phyloP scores from a whole-genome alignment of 768 basidiomycete species.

The Amanita subjunquillea region DNA sequence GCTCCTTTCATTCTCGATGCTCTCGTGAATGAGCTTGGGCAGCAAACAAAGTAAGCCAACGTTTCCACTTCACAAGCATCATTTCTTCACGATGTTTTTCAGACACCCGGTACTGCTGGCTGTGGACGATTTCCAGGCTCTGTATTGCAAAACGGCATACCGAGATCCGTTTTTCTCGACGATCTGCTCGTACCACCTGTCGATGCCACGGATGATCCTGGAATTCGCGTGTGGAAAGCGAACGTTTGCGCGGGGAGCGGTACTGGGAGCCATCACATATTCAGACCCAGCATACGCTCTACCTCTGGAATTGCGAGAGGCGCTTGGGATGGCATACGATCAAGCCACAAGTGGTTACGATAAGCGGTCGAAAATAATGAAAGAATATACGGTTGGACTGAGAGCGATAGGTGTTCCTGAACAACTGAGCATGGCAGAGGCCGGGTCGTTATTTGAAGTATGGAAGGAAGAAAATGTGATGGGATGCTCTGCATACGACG shows the following conservation, averaged over 20 bases:
- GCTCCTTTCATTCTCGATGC: slow-evolving; percentile 49
- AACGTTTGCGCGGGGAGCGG: slow-evolving; percentile 57
- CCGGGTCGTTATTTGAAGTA: slow-evolving; percentile 63
- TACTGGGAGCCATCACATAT: slow-evolving; percentile 60
- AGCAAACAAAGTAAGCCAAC: slow-evolving; percentile 46
- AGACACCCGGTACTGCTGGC: slow-evolving; percentile 78
- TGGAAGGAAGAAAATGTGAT: slow-evolving; percentile 60
- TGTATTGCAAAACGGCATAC: slow-evolving; percentile 63
- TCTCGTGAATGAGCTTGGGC: slow-evolving; percentile 50
- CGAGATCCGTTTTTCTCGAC: slow-evolving; percentile 60
- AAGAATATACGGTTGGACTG: slow-evolving; percentile 43
- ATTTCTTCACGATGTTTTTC: background rate
- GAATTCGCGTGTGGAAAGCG: slow-evolving; percentile 69
- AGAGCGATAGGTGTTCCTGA: slow-evolving; percentile 35
- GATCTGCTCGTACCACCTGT: slow-evolving; percentile 70
- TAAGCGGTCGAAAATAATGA: slow-evolving; percentile 37
- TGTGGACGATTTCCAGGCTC: slow-evolving; percentile 79
- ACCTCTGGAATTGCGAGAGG: slow-evolving; percentile 55
- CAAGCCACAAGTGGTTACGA: slow-evolving; percentile 43
- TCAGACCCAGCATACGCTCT: slow-evolving; percentile 48
- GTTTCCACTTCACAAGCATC: background rate
- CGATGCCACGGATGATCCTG: slow-evolving; percentile 66
- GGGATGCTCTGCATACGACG: slow-evolving; percentile 51
- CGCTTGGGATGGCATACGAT: slow-evolving; percentile 37
- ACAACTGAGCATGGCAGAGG: slow-evolving; percentile 54